These are phyloP conservation scores for Hypomyces rosellus DNA, from an alignment of 2,329 filamentous ascomycete species.

Conservation along the genomic window DNA sequence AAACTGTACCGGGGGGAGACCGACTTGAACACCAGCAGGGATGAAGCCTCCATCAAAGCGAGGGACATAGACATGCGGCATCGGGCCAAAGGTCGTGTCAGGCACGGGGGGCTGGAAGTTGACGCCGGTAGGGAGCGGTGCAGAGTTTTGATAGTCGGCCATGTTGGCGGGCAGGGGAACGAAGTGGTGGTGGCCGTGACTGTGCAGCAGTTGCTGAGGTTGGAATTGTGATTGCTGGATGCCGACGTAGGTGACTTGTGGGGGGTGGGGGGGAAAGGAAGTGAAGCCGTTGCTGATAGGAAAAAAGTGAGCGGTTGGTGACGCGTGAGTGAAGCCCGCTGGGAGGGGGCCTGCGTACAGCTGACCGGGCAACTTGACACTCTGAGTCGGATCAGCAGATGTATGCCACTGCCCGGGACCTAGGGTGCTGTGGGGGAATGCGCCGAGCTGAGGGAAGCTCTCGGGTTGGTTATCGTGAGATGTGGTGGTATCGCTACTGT, in stretches of 20 bases:
- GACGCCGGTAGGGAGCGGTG: conserved; percentile 36
- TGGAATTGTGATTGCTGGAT: conserved; percentile 11
- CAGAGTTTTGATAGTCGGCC: conserved; percentile 38
- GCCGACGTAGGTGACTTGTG: conserved; percentile 22
- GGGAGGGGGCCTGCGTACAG: conserved; percentile 14
- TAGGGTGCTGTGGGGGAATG: conserved; percentile 14
- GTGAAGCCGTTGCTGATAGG: conserved; percentile 5
- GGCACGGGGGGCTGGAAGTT: conserved; percentile 55
- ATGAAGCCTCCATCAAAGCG: conserved; percentile 37
- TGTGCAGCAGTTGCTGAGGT: conserved; percentile 9
- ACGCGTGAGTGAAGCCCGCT: conserved; percentile 4
- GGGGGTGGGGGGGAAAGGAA: conserved; percentile 1
- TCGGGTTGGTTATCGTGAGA: conserved; percentile 16
- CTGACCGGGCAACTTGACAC: conserved; percentile 20
- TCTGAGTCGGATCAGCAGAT: conserved; percentile 28
- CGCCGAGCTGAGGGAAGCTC: conserved; percentile 25
- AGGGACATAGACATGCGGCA: conserved; percentile 50
- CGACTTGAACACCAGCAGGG: conserved; percentile 26
- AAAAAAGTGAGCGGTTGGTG: conserved; percentile 11
- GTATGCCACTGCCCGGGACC: conserved; percentile 27
- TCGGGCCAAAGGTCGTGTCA: conserved; percentile 50
- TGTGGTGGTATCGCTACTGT: conserved; percentile 12
- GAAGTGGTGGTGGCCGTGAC: conserved; percentile 11
- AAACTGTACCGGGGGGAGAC: conserved; percentile 24
- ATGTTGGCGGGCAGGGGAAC: conserved; percentile 19